Evolutionary conservation across 345 rosid species (phyloP).

Genomic region (Rhodamnia rubescens): DNA sequence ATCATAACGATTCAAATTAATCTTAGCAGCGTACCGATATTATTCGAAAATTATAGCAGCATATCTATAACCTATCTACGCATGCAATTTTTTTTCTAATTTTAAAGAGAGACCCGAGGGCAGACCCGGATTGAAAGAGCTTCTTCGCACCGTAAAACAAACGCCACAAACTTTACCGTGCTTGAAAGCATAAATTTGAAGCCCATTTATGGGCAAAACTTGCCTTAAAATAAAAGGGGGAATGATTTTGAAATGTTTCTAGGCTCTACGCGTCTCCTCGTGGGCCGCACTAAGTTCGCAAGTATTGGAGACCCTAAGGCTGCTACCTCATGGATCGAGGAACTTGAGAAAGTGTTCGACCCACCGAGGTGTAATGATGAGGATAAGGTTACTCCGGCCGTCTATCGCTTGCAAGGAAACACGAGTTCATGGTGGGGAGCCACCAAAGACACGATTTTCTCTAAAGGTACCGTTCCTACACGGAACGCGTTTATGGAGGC

Average conservation of each 20-base stretch:
- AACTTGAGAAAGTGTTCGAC: too few relatives aligned
- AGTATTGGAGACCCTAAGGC: too few relatives aligned
- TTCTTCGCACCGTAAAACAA: neutral
- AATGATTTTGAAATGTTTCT: neutral
- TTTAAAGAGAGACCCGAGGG: accelerated
- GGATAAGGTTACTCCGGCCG: too few relatives aligned
- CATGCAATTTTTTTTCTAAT: neutral
- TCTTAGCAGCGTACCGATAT: neutral
- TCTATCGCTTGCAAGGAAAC: too few relatives aligned
- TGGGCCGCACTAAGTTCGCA: neutral
- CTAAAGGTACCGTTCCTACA: too few relatives aligned
- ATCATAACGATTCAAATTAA: neutral
- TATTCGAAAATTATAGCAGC: neutral
- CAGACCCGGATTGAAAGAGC: accelerated
- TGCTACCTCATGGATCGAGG: too few relatives aligned
- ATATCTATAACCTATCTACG: too few relatives aligned
- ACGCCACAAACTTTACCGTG: neutral
- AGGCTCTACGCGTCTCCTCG: neutral
- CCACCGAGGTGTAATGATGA: too few relatives aligned
- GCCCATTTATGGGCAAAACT: neutral
- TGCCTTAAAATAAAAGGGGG: neutral
- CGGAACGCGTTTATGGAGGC: too few relatives aligned
- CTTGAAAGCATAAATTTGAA: neutral
- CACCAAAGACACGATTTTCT: too few relatives aligned
- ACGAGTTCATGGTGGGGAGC: too few relatives aligned